These are phyloP conservation scores for Dichotomocladium elegans DNA, from an alignment of 371 early-diverging fungal species.

Conservation along the genomic window DNA sequence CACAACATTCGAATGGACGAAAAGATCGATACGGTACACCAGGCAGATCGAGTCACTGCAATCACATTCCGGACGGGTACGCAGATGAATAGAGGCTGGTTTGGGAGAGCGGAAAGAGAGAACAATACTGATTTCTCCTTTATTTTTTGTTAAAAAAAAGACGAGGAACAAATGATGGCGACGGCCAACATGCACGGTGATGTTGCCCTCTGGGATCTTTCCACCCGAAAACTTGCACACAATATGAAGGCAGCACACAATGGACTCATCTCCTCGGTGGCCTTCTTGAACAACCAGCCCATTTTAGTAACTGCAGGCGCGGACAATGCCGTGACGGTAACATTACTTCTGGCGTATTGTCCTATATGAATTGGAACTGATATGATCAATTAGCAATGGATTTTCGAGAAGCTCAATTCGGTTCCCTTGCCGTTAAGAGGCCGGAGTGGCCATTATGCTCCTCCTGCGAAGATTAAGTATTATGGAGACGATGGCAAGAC, in stretches of 20 bases:
- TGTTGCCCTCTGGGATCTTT: conserved; percentile 91
- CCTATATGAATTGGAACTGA: neutral
- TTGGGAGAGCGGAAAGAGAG: neutral
- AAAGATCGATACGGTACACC: conserved; percentile 69
- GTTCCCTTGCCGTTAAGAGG: conserved; percentile 76
- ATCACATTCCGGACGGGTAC: conserved; percentile 85
- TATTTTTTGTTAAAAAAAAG: conserved; percentile 22
- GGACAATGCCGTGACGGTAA: conserved; percentile 88
- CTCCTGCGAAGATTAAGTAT: conserved; percentile 78
- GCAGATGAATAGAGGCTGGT: neutral
- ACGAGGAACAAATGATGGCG: conserved; percentile 85
- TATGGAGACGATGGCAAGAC: conserved; percentile 67
- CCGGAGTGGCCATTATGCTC: conserved; percentile 83
- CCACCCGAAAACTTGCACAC: conserved; percentile 68
- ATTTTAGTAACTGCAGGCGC: conserved; percentile 82
- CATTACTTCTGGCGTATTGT: neutral
- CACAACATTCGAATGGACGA: conserved; percentile 80
- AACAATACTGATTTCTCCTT: too few species aligned
- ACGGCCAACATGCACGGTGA: conserved; percentile 85
- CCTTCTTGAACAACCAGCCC: conserved; percentile 82
- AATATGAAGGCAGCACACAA: conserved; percentile 82
- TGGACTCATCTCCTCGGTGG: conserved; percentile 66
- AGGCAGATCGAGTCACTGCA: conserved; percentile 85
- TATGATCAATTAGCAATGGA: conserved; percentile 71
- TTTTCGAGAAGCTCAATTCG: conserved; percentile 84